Evolutionary conservation across 495 filamentous ascomycete genomes (phyloP), one percentile per base, ranked within the genome.

Genomic region (Daldinia grandis): DNA sequence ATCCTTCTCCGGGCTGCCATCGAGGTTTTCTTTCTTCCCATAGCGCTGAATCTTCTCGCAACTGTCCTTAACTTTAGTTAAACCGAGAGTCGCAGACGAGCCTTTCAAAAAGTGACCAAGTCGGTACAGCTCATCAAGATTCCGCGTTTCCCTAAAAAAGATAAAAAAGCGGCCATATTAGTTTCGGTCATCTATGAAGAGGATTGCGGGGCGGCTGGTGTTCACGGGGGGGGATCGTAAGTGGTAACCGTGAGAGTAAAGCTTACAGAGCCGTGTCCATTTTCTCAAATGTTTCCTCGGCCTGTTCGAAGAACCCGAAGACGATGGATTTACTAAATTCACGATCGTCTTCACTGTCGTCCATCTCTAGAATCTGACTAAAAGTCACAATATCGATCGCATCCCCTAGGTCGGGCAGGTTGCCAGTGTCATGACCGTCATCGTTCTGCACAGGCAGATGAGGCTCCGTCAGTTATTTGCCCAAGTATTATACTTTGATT

Each of bases 21-120:
- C 89, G 54, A 94, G 90, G 69, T 93, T 93, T 78, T 92, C 90
- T 58, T 84, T 82, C 71, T 89, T 88, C 50, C 96, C 95, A 74
- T 88, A 96, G 76, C 98, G 90, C 78, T 99, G 95, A 72, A 99
- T 97, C 84, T 96, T 92, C 79, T 98, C 95, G 78, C 95, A 99
- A 60, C 86, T 88, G 72, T 98, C 94, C 78, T 93, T 93, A 75
- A 99, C 91, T 81, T 97, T 96, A 72, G 84, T 92, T 40, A 99
- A 87, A 24, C 95, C 95, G 56, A 99, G 88, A 6, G 96, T 98
- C 19, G 95, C 95, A 9, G 95, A 97, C n/a, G 95, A 98, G 40
- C 95, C 95, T 80, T 99, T 99, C 59, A 99, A 83, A 82, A 97
- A 99, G 81, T 99, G 95, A 25, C 95, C 95, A 27, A 97, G 88